A percentile compares a stretch with the other conserved stretches of the same genome.
These are phyloP conservation scores for Penicillium simplicissimum DNA, from an alignment of 495 filamentous ascomycete genomes.

Conservation along the genomic window DNA sequence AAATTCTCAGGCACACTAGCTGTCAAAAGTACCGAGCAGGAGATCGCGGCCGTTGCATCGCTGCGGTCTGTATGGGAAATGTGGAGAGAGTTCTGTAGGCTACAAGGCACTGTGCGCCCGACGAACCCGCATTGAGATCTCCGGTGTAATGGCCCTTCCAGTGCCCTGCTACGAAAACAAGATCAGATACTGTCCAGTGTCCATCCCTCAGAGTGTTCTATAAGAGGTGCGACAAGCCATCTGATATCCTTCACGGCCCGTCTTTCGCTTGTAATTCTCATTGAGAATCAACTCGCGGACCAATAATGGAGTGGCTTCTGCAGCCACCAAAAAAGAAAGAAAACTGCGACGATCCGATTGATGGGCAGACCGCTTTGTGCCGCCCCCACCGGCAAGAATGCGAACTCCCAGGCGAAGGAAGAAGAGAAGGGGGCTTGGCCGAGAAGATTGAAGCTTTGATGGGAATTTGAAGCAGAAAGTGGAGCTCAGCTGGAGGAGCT, in stretches of 20 bases:
- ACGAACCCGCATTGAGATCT: neutral
- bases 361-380: constrained; percentile 16
- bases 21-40: neutral
- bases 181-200: neutral
- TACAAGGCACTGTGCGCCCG: neutral
- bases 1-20: neutral
- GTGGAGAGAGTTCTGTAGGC: neutral
- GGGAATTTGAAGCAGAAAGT: neutral
- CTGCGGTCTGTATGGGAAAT: neutral
- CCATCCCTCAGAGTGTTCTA: neutral
- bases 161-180: neutral
- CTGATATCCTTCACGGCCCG: neutral
- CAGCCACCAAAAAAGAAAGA: constrained; percentile 13
- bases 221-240: neutral
- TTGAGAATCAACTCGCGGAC: constrained; percentile 1
- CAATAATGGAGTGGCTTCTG: constrained; percentile 13
- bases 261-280: neutral
- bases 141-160: neutral
- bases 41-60: neutral
- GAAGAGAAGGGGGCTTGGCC: neutral
- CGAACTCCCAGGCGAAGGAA: neutral
- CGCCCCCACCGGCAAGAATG: constrained; percentile 10
- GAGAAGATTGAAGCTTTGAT: constrained; percentile 1
- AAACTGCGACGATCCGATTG: constrained; percentile 16
- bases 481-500: constrained; percentile 3